phyloP scores from a whole-genome alignment of 768 basidiomycete species.

The Rhodotorula taiwanensis region DNA sequence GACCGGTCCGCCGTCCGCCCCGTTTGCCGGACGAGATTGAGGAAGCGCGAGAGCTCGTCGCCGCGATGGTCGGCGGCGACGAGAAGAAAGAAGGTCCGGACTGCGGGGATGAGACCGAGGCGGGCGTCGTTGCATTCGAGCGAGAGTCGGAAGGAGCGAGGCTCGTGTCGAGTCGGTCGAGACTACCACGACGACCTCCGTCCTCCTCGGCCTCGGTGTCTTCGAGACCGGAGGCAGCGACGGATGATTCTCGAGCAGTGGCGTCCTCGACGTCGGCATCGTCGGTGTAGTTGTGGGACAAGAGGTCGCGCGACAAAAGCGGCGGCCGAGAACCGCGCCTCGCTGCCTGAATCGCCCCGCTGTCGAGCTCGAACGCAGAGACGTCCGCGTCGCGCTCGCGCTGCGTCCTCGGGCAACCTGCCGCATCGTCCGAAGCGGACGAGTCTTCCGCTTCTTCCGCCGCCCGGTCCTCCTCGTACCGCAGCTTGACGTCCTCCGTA shows the following conservation, averaged over 20 bases:
- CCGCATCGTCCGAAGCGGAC: background rate
- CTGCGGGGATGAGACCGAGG: background rate
- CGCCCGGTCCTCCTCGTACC: conserved; percentile 65
- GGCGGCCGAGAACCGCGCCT: background rate
- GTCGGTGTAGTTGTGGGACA: background rate
- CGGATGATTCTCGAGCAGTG: background rate
- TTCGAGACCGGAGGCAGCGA: background rate
- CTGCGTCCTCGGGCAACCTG: background rate
- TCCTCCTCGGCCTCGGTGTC: conserved; percentile 1
- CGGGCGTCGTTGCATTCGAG: background rate
- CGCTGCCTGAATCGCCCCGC: background rate
- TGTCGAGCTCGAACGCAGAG: conserved; percentile 28
- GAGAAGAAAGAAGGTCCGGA: background rate
- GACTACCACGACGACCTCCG: background rate
- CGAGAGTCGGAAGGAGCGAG: conserved; percentile 4
- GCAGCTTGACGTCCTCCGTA: conserved; percentile 63
- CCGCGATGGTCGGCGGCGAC: background rate
- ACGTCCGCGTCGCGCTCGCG: conserved; percentile 14
- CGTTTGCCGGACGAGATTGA: background rate
- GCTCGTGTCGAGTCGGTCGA: background rate
- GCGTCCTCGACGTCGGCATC: conserved; percentile 1
- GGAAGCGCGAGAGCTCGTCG: background rate
- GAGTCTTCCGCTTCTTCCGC: background rate
- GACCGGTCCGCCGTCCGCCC: too few relatives aligned
- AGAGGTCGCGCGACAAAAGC: too few relatives aligned